Conservation (phyloP, 805 yeast species). For the Cyberlindnera petersonii region DNA sequence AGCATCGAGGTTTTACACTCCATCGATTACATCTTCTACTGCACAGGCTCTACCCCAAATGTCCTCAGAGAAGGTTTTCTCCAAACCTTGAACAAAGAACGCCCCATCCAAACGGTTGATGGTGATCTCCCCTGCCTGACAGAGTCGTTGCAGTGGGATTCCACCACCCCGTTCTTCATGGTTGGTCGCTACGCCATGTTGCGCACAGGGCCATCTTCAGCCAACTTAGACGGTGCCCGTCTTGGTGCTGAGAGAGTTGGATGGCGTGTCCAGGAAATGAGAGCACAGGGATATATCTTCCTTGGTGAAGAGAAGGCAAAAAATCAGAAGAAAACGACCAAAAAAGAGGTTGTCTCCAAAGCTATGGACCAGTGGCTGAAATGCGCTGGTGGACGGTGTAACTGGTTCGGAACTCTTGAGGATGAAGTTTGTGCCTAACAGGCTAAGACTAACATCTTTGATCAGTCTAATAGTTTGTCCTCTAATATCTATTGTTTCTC, state of each 20-base stretch:
- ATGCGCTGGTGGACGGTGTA: conserved; percentile 1
- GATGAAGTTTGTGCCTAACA: not conserved
- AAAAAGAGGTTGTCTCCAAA: too few relatives aligned
- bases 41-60: conserved; percentile 38
- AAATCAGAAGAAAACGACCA: not conserved
- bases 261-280: conserved; percentile 14
- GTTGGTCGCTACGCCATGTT: conserved; percentile 41
- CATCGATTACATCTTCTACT: conserved; percentile 37
- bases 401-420: not conserved
- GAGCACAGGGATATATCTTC: not conserved
- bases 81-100: conserved; percentile 26
- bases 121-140: conserved; percentile 44
- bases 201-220: conserved; percentile 42
- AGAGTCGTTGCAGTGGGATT: conserved; percentile 41
- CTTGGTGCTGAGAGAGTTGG: conserved; percentile 44
- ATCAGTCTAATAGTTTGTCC: too few relatives aligned
- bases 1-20: conserved; percentile 8
- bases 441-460: not conserved
- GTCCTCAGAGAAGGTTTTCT: conserved; percentile 31
- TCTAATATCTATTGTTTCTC: too few relatives aligned
- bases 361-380: not conserved
- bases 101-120: conserved; percentile 32
- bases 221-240: conserved; percentile 45
- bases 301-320: not conserved
- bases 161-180: conserved; percentile 37